A percentile compares a stretch with the other conserved stretches of the same genome.
These are phyloP conservation scores for Albugo candida DNA, from an alignment of 352 stramenopile genomes.

Conservation along the genomic window DNA sequence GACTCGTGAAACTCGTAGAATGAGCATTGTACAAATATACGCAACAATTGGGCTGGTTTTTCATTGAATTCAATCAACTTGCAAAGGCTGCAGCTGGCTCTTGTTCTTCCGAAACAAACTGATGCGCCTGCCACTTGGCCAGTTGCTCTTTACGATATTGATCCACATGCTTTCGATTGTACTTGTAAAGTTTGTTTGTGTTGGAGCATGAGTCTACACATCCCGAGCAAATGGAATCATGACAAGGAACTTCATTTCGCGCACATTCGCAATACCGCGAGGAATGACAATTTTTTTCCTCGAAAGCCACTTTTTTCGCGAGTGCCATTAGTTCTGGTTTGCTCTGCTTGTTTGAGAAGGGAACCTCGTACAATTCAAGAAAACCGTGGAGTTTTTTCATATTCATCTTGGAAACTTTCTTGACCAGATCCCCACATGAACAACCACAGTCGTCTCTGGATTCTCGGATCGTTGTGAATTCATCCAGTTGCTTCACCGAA, in stretches of 20 bases:
- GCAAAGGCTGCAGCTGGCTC: background rate
- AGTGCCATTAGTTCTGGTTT: constrained; percentile 47
- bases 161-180: constrained; percentile 44
- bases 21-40: too few species aligned
- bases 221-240: constrained; percentile 50
- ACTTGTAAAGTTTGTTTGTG: constrained; percentile 44
- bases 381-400: constrained; percentile 59
- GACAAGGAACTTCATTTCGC: constrained; percentile 48
- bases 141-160: constrained; percentile 54
- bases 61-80: too few species aligned
- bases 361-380: constrained; percentile 30
- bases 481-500: constrained; percentile 62
- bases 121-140: constrained; percentile 27
- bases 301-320: constrained; percentile 33
- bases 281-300: constrained; percentile 61
- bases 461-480: constrained; percentile 65
- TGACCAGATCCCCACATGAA: constrained; percentile 61
- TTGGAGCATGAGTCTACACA: constrained; percentile 58
- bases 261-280: constrained; percentile 48
- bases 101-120: constrained; percentile 4
- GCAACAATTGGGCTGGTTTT: too few species aligned
- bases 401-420: constrained; percentile 74
- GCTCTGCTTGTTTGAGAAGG: constrained; percentile 15
- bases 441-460: constrained; percentile 54
- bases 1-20: too few species aligned